A percentile compares a stretch with the other conserved stretches of the same genome.
Conservation (phyloP, 345 rosid genomes). For the Kandelia obovata region DNA sequence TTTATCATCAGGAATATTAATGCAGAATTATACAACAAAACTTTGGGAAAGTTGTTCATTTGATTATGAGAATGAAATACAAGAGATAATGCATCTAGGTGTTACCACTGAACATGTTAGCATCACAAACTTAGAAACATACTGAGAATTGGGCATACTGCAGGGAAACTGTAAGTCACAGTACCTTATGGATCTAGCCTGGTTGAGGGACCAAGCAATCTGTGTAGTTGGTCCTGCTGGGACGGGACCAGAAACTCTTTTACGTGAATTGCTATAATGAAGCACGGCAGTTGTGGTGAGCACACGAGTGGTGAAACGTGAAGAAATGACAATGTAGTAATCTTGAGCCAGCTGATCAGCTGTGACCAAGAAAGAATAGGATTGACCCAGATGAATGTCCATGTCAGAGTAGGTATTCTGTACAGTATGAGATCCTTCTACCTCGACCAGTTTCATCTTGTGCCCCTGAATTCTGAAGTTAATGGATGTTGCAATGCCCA, state of each 20-base stretch:
- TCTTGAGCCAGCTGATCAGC: slow-evolving; percentile 66
- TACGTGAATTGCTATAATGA: slow-evolving; percentile 64
- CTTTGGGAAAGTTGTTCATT: too few species aligned
- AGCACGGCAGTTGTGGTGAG: slow-evolving; percentile 59
- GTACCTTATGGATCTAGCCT: slow-evolving; percentile 66
- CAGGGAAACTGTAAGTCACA: neutral
- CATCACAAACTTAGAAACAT: neutral
- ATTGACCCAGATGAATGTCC: slow-evolving; percentile 76
- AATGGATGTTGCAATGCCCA: slow-evolving; percentile 50
- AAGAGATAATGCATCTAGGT: too few species aligned
- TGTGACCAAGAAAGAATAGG: slow-evolving; percentile 64
- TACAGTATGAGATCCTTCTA: slow-evolving; percentile 62
- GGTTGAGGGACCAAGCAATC: slow-evolving; percentile 75
- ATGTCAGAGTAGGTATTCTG: slow-evolving; percentile 63
- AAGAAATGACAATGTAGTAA: slow-evolving; percentile 59
- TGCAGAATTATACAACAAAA: too few species aligned
- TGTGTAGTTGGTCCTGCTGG: slow-evolving; percentile 72
- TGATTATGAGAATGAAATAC: too few species aligned
- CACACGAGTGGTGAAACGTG: slow-evolving; percentile 61
- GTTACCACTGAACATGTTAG: too few species aligned
- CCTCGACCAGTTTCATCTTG: slow-evolving; percentile 58
- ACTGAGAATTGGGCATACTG: neutral
- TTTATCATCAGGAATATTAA: neutral
- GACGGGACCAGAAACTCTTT: slow-evolving; percentile 49
- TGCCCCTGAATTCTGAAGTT: slow-evolving; percentile 75